Percentiles rank a stretch among this genome's conserved stretches.
phyloP scores from a whole-genome alignment of 805 yeast species.

The Cyberlindnera maclurae region DNA sequence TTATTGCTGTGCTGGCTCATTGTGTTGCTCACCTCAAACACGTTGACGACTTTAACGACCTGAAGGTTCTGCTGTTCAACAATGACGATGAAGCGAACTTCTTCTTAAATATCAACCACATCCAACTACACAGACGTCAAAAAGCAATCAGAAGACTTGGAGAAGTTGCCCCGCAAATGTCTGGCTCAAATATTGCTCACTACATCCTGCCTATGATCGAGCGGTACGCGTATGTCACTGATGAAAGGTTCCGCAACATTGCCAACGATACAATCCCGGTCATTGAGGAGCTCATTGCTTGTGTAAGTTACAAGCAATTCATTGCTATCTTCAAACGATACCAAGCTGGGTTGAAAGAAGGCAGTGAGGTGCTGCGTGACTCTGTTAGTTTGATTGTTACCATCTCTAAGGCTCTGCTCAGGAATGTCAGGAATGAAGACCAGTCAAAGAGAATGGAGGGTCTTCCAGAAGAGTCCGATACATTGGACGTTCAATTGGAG shows the following conservation, averaged over 20 bases:
- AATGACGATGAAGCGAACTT: conserved; percentile 83
- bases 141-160: conserved; percentile 68
- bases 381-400: conserved; percentile 52
- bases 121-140: conserved; percentile 81
- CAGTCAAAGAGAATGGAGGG: conserved; percentile 18
- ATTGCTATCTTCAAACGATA: conserved; percentile 69
- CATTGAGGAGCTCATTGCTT: conserved; percentile 49
- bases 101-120: conserved; percentile 68
- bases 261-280: conserved; percentile 60
- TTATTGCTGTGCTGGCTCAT: conserved; percentile 57
- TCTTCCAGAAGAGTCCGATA: conserved; percentile 30
- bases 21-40: conserved; percentile 42
- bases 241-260: conserved; percentile 53
- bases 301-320: conserved; percentile 73
- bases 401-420: conserved; percentile 42
- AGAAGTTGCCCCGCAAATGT: conserved; percentile 38
- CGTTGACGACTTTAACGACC: conserved; percentile 49
- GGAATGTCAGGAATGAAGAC: conserved; percentile 24
- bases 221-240: conserved; percentile 56
- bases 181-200: conserved; percentile 60
- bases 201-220: conserved; percentile 83
- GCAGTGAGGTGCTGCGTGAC: conserved; percentile 45
- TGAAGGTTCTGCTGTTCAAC: conserved; percentile 54
- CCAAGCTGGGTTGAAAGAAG: conserved; percentile 40
- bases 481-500: conserved; percentile 41